Base-by-base conservation (phyloP, 306 rosid genomes). In the Arachis stenosperma region DNA sequence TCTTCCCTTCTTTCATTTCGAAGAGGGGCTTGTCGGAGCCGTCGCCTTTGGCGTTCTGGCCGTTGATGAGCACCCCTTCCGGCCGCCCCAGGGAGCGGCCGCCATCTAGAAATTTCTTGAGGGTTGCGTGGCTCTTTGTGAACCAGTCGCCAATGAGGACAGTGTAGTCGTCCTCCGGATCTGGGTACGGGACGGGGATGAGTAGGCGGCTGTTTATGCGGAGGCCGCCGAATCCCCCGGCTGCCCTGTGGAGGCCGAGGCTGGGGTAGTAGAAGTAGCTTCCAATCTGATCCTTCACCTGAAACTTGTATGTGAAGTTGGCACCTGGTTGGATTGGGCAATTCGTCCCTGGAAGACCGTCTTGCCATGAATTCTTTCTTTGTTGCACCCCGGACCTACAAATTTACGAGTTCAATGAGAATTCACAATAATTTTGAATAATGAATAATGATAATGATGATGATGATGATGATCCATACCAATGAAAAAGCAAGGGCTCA, bases 281-380 rank as follows among this genome's bases (percentile, higher is more conserved):
- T 0, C 98, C 98, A 0, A 92, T 92, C 50, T 93, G 98, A 43
- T 93, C 98, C 90, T 93, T 93, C 2, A 89, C 89, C 69, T 93
- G 98, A 81, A 82, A 88, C 0, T 63, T 68, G 62, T 89, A 91
- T 1, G 96, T 93, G 85, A 4, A 86, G 85, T 93, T 93, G n/a
- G 66, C 66, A 5, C 92, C 90, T 0, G 96, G 84, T 2, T 2
- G 75, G 3, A 93, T 91, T 3, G 98, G 98, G 72, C 98, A 93
- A 69, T 84, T 90, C 6, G 91, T 85, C 59, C 97, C 98, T 0
- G 46, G 70, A 0, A 69, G 41, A 11, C 98, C 98, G 57, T 93
- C 96, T 70, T 88, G 90, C 98, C 98, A 93, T 0, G 88, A 74
- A 68, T 93, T 93, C 82, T 91, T 93, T 78, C 97, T 82, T 3